phyloP scores from a whole-genome alignment of 805 yeast genomes.

The Cyberlindnera xylosilytica region DNA sequence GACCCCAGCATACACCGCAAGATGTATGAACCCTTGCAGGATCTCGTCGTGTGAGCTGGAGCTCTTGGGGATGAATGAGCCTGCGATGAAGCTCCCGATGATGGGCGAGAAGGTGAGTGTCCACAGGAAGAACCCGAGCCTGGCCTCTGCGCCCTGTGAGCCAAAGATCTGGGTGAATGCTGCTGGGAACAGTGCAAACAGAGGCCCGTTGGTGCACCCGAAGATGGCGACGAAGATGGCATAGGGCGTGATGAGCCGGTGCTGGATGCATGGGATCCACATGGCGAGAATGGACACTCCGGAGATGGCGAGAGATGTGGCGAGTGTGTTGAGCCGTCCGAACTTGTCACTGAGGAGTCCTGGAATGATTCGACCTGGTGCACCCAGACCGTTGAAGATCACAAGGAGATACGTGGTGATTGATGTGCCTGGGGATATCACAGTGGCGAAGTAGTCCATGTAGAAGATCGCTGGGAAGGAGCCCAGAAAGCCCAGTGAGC shows the following conservation, averaged over 20 bases:
- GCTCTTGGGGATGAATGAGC: conserved; percentile 22
- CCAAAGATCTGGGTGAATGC: conserved; percentile 24
- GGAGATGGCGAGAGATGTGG: conserved; percentile 9
- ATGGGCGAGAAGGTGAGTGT: conserved; percentile 23
- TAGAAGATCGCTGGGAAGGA: conserved; percentile 26
- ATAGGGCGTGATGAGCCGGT: conserved; percentile 10
- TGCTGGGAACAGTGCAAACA: conserved; percentile 24
- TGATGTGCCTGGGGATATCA: conserved; percentile 12
- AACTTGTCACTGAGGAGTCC: conserved; percentile 21
- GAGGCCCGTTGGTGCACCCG: conserved; percentile 22
- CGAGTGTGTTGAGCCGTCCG: conserved; percentile 21
- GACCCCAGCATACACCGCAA: conserved; percentile 20
- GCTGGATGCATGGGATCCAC: conserved; percentile 21
- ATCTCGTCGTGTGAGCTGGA: conserved; percentile 5
- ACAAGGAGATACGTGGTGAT: conserved; percentile 18
- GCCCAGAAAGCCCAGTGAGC: conserved; percentile 23
- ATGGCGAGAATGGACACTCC: conserved; percentile 14
- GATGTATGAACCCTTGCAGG: conserved; percentile 15
- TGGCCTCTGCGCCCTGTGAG: conserved; percentile 17
- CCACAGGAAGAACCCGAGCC: conserved; percentile 19
- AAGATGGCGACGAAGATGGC: conserved; percentile 19
- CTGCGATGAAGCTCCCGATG: conserved; percentile 24
- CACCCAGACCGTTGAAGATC: conserved; percentile 22
- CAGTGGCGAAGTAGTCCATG: conserved; percentile 23
- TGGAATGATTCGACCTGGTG: conserved; percentile 25